phyloP scores from a whole-genome alignment of 2,329 filamentous ascomycete species.

The Cadophora luteo-olivacea region DNA sequence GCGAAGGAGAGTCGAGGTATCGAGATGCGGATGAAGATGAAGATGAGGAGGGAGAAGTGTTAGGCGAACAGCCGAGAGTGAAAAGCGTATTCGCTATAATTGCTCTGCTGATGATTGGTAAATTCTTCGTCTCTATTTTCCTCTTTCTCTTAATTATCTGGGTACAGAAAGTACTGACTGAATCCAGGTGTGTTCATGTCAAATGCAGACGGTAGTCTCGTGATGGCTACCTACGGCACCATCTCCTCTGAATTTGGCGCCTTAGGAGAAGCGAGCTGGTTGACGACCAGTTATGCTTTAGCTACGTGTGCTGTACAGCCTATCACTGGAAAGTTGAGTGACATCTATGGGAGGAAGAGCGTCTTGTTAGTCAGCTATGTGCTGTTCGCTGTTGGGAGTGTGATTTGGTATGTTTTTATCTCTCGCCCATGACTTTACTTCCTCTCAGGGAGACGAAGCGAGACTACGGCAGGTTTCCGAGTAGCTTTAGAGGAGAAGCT shows the following conservation, averaged over 20 bases:
- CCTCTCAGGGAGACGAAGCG: neutral
- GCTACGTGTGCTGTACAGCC: slow-evolving; percentile 59
- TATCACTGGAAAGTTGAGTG: slow-evolving; percentile 62
- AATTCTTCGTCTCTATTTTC: neutral
- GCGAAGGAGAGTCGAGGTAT: slow-evolving; percentile 8
- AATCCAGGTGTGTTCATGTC: slow-evolving; percentile 65
- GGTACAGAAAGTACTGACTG: neutral
- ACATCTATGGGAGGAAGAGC: slow-evolving; percentile 62
- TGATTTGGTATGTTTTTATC: slow-evolving; percentile 48
- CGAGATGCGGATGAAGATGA: slow-evolving; percentile 7
- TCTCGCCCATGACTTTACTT: neutral
- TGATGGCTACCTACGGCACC: slow-evolving; percentile 69
- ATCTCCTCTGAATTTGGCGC: slow-evolving; percentile 67
- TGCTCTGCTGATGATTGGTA: slow-evolving; percentile 27
- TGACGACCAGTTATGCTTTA: slow-evolving; percentile 59
- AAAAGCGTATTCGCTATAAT: slow-evolving; percentile 29
- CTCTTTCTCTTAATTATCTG: neutral
- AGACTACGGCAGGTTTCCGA: neutral
- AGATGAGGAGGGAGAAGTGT: neutral
- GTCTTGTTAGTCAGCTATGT: slow-evolving; percentile 57
- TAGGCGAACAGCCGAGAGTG: neutral
- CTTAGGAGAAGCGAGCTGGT: slow-evolving; percentile 62
- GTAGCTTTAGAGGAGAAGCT: neutral
- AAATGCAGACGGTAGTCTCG: slow-evolving; percentile 67
- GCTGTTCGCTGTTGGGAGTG: slow-evolving; percentile 54